A percentile compares a stretch with the other conserved stretches of the same genome.
phyloP scores from a whole-genome alignment of 2,329 filamentous ascomycete species.

The Alternaria sp. region DNA sequence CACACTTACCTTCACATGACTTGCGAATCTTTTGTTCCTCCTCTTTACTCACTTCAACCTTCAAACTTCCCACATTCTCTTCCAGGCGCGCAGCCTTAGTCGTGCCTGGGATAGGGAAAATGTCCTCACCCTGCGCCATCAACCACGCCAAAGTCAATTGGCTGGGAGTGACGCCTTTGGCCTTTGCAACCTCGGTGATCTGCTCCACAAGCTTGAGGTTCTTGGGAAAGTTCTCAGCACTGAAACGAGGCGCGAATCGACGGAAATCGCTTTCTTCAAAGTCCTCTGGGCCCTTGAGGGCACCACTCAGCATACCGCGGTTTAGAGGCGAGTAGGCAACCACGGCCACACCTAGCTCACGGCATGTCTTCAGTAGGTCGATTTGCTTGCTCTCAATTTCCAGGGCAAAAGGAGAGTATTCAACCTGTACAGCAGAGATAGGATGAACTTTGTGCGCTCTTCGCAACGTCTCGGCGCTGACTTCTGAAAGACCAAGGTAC shows the following conservation, averaged over 20 bases:
- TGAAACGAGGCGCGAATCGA: slow-evolving; percentile 52
- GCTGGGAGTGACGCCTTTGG: slow-evolving; percentile 64
- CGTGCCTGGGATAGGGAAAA: slow-evolving; percentile 66
- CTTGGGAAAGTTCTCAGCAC: slow-evolving; percentile 50
- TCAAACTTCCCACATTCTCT: slow-evolving; percentile 42
- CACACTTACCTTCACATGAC: slow-evolving; percentile 17
- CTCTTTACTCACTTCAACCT: slow-evolving; percentile 40
- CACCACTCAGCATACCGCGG: slow-evolving; percentile 44
- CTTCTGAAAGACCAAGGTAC: slow-evolving; percentile 58
- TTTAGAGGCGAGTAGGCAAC: slow-evolving; percentile 53
- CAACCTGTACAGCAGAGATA: slow-evolving; percentile 60
- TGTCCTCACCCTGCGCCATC: slow-evolving; percentile 55
- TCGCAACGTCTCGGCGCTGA: slow-evolving; percentile 56
- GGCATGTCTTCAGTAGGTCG: slow-evolving; percentile 51
- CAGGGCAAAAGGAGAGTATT: slow-evolving; percentile 60
- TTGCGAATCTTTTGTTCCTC: slow-evolving; percentile 43
- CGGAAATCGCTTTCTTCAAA: slow-evolving; percentile 50
- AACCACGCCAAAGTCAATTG: slow-evolving; percentile 64
- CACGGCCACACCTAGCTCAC: slow-evolving; percentile 55
- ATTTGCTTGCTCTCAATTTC: slow-evolving; percentile 56
- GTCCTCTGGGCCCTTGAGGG: slow-evolving; percentile 53
- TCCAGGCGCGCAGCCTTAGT: slow-evolving; percentile 41
- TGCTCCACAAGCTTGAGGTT: slow-evolving; percentile 48
- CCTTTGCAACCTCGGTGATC: slow-evolving; percentile 42
- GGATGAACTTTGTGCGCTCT: slow-evolving; percentile 59